phyloP scores from a whole-genome alignment of 2,329 filamentous ascomycete genomes.

The Madurella fahalii region DNA sequence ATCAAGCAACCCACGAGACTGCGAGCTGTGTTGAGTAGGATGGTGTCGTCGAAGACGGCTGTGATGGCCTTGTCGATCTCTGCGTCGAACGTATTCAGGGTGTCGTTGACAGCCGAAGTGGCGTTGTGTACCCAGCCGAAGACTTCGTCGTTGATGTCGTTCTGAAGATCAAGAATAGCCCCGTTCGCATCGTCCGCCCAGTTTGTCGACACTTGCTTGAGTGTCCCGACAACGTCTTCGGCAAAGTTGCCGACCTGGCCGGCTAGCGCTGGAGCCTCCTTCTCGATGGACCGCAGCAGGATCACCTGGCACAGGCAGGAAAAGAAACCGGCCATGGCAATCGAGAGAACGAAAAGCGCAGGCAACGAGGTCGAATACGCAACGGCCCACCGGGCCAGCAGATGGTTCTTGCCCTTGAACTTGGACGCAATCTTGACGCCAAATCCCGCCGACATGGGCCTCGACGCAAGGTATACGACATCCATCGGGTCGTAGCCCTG shows the following conservation, averaged over 20 bases:
- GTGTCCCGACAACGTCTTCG: conserved; percentile 66
- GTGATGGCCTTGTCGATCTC: conserved; percentile 72
- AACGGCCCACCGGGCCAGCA: conserved; percentile 75
- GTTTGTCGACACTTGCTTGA: conserved; percentile 67
- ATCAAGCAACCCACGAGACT: conserved; percentile 85
- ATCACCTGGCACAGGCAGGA: conserved; percentile 79
- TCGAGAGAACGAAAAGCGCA: conserved; percentile 79
- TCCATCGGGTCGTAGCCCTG: conserved; percentile 77
- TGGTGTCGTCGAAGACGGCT: conserved; percentile 73
- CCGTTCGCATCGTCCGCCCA: conserved; percentile 77
- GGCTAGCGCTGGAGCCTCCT: conserved; percentile 71
- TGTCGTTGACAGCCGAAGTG: conserved; percentile 77
- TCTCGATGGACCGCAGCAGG: conserved; percentile 67
- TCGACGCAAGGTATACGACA: conserved; percentile 79
- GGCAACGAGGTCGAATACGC: conserved; percentile 83
- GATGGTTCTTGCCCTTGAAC: conserved; percentile 63
- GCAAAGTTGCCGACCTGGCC: conserved; percentile 75
- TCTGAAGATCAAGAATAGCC: conserved; percentile 51
- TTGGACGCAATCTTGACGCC: conserved; percentile 67
- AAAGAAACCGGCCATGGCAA: conserved; percentile 77
- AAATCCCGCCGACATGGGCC: conserved; percentile 67
- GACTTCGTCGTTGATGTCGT: conserved; percentile 76
- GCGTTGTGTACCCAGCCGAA: conserved; percentile 84
- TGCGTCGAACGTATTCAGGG: conserved; percentile 75
- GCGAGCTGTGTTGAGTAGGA: conserved; percentile 72